Evolutionary conservation across 108 stramenopile genomes (phyloP), one percentile per base, ranked within the genome.

Genomic region (Aurantiochytrium sp.): DNA sequence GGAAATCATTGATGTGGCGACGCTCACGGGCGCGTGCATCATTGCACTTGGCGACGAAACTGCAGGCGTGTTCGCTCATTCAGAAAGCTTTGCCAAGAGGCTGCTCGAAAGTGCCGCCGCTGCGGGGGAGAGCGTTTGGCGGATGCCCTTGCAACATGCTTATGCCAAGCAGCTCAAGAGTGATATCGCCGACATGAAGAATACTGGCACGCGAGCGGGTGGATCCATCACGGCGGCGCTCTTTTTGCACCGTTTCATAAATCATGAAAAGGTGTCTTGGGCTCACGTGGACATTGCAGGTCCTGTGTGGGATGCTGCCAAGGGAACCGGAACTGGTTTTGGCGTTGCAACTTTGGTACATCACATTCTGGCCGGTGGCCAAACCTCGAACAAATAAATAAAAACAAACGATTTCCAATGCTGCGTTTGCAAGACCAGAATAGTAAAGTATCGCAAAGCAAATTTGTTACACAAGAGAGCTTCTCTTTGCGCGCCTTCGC

Each of bases 1-100:
- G 87, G 59, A 25, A 29, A 3, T 93, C 18, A 44, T 94, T 5
- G 95, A 96, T 60, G 90, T 92, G 59, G 95, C 95, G 16, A 96
- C 95, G 42, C 91, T 96, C 5, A 96, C 95, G 0, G 95, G 95
- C 8, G 95, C 95, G 5, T 92, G 92, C 23, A 90, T 95, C 57
- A 92, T 95, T 47, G 94, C 94, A 12, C 59, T 95, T 28, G 95
- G 95, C 19, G 51, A 88, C 5, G 89, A 94, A n/a, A 93, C 94
- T 14, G 91, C 92, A 23, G 93, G 91, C 12, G 58, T 95, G 51
- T 95, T 92, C 25, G 35, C 72, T 5, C 88, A 92, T 59, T 28
- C 25, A 21, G 76, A 58, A 2, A 58, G 57, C 4, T 69, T 91
- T 23, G 53, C 64, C 4, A 43, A 58, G 4, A n/a, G 19, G 4